Conservation (phyloP, 257 asterid species). For the Ehretia macrophylla region DNA sequence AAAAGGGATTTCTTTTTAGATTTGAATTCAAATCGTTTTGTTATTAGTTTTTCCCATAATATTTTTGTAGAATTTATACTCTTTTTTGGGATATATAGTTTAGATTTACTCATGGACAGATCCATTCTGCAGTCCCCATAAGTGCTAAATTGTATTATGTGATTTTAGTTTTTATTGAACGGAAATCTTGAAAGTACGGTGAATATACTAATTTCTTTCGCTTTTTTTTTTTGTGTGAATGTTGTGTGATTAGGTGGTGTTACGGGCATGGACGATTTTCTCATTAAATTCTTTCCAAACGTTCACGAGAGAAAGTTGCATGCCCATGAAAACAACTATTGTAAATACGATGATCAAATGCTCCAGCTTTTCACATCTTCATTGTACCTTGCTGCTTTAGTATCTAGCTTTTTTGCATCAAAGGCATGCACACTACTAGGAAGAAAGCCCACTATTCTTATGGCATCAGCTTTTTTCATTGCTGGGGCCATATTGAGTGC, state of each 20-base stretch:
- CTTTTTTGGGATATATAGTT: too few species aligned
- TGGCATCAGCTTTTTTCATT: constrained; percentile 51
- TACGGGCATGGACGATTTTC: constrained; percentile 76
- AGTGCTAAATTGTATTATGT: too few species aligned
- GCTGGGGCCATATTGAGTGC: constrained; percentile 51
- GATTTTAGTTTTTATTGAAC: too few species aligned
- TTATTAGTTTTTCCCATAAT: too few species aligned
- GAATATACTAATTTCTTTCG: too few species aligned
- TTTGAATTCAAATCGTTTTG: too few species aligned
- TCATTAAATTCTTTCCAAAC: constrained; percentile 56
- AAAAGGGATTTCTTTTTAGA: too few species aligned
- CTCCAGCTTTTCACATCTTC: constrained; percentile 89
- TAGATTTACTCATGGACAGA: too few species aligned
- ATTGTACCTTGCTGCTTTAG: constrained; percentile 60
- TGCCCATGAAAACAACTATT: constrained; percentile 58
- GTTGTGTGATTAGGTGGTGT: too few species aligned
- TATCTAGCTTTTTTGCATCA: constrained; percentile 76
- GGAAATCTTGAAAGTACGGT: too few species aligned
- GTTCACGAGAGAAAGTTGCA: constrained; percentile 36
- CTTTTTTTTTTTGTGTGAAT: not conserved
- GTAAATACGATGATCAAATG: constrained; percentile 70
- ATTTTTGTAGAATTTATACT: too few species aligned
- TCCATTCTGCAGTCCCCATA: too few species aligned
- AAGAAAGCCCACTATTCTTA: constrained; percentile 53
- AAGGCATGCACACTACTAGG: constrained; percentile 50